Percentiles rank a stretch among this genome's conserved stretches.
These are phyloP conservation scores for Saccharomycopsis hybrid DNA, from an alignment of 1,139 yeast genomes.

Conservation along the genomic window DNA sequence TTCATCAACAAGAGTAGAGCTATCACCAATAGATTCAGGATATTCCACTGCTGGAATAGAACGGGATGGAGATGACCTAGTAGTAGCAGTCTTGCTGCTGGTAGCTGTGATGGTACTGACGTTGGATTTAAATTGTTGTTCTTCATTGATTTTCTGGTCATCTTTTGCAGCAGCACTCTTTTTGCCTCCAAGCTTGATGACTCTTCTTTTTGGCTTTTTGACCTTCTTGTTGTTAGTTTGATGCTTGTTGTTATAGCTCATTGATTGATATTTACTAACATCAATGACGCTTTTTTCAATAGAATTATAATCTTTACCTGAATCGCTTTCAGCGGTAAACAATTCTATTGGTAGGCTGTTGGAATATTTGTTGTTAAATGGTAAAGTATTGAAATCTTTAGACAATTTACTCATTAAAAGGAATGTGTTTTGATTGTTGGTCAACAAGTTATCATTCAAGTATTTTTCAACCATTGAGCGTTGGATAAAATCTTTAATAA, in stretches of 20 bases:
- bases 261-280: constrained; percentile 20
- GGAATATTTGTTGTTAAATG: constrained; percentile 12
- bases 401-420: constrained; percentile 12
- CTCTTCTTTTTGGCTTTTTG: constrained; percentile 43
- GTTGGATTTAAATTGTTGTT: background rate
- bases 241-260: constrained; percentile 17
- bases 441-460: constrained; percentile 11
- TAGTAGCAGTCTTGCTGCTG: background rate
- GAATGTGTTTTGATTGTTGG: constrained; percentile 12
- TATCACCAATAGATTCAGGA: constrained; percentile 1
- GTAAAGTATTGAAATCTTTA: constrained; percentile 14
- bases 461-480: constrained; percentile 39
- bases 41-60: background rate
- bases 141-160: background rate
- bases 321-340: constrained; percentile 2
- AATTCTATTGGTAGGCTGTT: constrained; percentile 19
- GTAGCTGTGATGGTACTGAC: background rate
- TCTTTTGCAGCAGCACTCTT: constrained; percentile 2
- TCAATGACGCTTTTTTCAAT: constrained; percentile 17
- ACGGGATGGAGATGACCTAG: background rate
- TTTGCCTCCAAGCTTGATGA: constrained; percentile 33
- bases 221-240: constrained; percentile 11
- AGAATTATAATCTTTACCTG: constrained; percentile 4
- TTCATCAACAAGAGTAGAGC: background rate
- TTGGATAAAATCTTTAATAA: constrained; percentile 49